phyloP scores from a whole-genome alignment of 257 asterid species.

The Solanum paucissectum region DNA sequence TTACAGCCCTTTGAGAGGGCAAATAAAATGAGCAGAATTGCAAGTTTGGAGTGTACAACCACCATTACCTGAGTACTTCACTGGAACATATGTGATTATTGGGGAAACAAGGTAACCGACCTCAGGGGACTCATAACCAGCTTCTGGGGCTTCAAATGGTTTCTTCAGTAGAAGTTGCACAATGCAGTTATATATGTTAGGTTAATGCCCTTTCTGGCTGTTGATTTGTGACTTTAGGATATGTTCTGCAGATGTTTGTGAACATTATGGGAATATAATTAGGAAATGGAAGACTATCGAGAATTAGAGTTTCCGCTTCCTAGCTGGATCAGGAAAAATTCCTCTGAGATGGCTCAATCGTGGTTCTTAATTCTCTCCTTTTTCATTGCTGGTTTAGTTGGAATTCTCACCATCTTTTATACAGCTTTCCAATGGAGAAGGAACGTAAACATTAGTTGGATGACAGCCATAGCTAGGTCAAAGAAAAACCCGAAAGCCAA shows the following conservation, averaged over 20 bases:
- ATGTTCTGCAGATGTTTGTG: background rate
- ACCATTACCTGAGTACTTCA: background rate
- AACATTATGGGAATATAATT: constrained; percentile 11
- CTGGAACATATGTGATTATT: background rate
- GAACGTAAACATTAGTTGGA: constrained; percentile 76
- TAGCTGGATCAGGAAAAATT: constrained; percentile 58
- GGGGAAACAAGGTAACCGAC: background rate
- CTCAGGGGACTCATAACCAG: background rate
- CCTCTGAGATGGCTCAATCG: constrained; percentile 70
- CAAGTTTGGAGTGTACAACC: background rate
- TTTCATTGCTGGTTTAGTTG: constrained; percentile 61
- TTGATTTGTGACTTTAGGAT: background rate
- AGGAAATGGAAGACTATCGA: constrained; percentile 63
- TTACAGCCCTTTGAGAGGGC: background rate
- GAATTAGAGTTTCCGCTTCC: constrained; percentile 51
- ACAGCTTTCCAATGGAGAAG: constrained; percentile 96
- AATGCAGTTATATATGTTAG: background rate
- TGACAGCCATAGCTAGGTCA: constrained; percentile 94
- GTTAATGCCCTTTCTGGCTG: background rate
- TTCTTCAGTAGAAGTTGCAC: background rate
- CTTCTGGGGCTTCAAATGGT: background rate
- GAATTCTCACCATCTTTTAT: constrained; percentile 63
- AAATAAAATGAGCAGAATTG: background rate
- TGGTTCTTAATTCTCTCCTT: constrained; percentile 52
- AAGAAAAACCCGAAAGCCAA: constrained; percentile 82